These are phyloP conservation scores for Austroboletus niveus DNA, from an alignment of 1,284 basidiomycete species.

Conservation along the genomic window DNA sequence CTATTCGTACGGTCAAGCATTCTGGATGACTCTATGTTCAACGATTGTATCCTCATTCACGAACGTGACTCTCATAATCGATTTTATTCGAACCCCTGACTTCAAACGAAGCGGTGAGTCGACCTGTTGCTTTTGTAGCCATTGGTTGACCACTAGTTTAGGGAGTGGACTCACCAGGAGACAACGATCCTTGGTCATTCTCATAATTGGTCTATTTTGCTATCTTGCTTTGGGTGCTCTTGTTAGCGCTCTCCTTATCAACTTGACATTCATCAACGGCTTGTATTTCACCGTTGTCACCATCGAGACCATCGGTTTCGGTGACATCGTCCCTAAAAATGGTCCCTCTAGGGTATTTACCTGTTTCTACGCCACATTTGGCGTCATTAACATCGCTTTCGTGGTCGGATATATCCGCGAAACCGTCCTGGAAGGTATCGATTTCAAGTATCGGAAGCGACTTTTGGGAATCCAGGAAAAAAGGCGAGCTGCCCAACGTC, in stretches of 20 bases:
- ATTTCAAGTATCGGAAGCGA: slow-evolving; percentile 58
- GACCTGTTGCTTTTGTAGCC: background rate
- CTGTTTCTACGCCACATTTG: slow-evolving; percentile 56
- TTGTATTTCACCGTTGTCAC: slow-evolving; percentile 70
- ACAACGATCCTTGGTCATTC: slow-evolving; percentile 76
- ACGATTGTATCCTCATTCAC: slow-evolving; percentile 67
- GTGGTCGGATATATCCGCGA: slow-evolving; percentile 68
- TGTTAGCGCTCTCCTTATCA: slow-evolving; percentile 56
- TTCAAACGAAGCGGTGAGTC: slow-evolving; percentile 64
- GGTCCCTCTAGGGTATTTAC: slow-evolving; percentile 54
- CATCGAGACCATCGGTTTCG: slow-evolving; percentile 78
- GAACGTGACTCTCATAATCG: slow-evolving; percentile 68
- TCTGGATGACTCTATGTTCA: slow-evolving; percentile 80
- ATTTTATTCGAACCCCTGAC: slow-evolving; percentile 58
- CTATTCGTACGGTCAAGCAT: slow-evolving; percentile 71
- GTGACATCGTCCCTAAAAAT: slow-evolving; percentile 62
- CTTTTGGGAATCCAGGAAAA: slow-evolving; percentile 40
- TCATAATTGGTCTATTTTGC: slow-evolving; percentile 69
- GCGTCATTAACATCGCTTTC: slow-evolving; percentile 63
- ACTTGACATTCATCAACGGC: slow-evolving; percentile 64
- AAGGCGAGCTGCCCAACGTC: slow-evolving; percentile 38
- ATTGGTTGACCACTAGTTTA: slow-evolving; percentile 23
- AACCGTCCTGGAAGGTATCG: slow-evolving; percentile 68
- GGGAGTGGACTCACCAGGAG: slow-evolving; percentile 79
- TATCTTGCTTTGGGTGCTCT: slow-evolving; percentile 74